Base-by-base conservation (phyloP, 768 basidiomycete genomes). In the Pisolithus tinctorius region DNA sequence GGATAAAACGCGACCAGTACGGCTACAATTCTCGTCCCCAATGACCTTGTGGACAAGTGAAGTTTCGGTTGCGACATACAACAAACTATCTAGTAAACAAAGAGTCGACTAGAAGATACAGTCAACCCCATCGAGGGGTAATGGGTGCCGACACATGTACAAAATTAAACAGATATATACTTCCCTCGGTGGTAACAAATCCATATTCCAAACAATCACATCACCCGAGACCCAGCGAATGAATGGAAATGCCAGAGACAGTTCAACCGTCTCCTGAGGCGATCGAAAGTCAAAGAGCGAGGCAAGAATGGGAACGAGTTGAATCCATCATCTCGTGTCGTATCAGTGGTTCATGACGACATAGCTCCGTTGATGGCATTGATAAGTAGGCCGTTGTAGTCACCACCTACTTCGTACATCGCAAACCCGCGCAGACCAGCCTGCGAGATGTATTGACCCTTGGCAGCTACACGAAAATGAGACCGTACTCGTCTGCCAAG, bases 381-480 rank as follows among this genome's bases (percentile, higher is more conserved):
- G 44, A 72, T 47, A n/a, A 74, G 64, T 14, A 68, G 54, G 52
- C 67, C 62, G 6, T 72, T 41, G 58, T 57, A 71, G 58, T 78
- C 76, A 25, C 78, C 71, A 5, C 67, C 74, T 17, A 67, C 63
- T 52, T 78, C 70, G 59, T 74, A 78, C 68, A 77, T 69, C 17
- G 76, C 69, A 39, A 71, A 76, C 27, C 76, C 77, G 11, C 41
- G 57, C 16, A 78, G 65, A n/a, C 66, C 62, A 0, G 51, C 9
- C 14, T 60, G 17, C 20, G 55, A 52, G 56, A 78, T 75, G 50
- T 59, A 78, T 16, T 63, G 41, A 27, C 76, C 76, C 60, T 78
- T 78, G 45, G 65, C 69, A 42, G 67, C 74, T 74, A 49, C 36
- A 25, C 48, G 13, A 50, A n/a, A 13, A 10, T 2, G 6, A n/a